A percentile compares a stretch with the other conserved stretches of the same genome.
Conservation (phyloP, 352 stramenopile species). For the Aphanomyces stellatus region DNA sequence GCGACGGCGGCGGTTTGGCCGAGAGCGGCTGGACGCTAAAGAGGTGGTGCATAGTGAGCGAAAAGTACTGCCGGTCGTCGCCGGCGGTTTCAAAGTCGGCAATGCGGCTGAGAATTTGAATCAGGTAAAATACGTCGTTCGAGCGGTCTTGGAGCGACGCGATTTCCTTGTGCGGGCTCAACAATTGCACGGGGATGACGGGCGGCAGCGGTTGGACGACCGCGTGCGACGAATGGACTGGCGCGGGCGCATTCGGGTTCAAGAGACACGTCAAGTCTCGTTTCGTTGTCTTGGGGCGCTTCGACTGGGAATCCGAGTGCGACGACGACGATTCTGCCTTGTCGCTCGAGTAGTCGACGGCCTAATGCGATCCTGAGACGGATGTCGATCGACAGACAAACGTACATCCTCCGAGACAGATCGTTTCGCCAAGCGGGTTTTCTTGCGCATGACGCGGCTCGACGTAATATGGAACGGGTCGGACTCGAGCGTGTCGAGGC, state of each 20-base stretch:
- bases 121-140: slow-evolving; percentile 17
- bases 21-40: slow-evolving; percentile 16
- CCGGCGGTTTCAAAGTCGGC: slow-evolving; percentile 8
- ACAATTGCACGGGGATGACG: neutral
- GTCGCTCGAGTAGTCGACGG: neutral
- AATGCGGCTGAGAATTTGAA: slow-evolving; percentile 17
- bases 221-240: neutral
- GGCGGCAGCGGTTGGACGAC: neutral
- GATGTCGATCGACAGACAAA: too few relatives aligned
- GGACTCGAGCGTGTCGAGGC: slow-evolving; percentile 8
- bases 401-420: neutral
- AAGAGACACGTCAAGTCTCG: slow-evolving; percentile 15
- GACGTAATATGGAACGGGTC: slow-evolving; percentile 12
- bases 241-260: slow-evolving; percentile 14
- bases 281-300: neutral
- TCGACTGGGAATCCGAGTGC: neutral
- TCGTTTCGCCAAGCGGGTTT: slow-evolving; percentile 12
- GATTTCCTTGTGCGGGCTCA: neutral
- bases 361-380: neutral
- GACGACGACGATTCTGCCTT: neutral
- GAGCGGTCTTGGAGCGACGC: slow-evolving; percentile 1
- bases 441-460: slow-evolving; percentile 16
- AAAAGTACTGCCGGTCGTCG: slow-evolving; percentile 14
- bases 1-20: slow-evolving; percentile 9
- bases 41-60: slow-evolving; percentile 12